phyloP scores from a whole-genome alignment of 768 basidiomycete species.

The Hortiboletus campestris region DNA sequence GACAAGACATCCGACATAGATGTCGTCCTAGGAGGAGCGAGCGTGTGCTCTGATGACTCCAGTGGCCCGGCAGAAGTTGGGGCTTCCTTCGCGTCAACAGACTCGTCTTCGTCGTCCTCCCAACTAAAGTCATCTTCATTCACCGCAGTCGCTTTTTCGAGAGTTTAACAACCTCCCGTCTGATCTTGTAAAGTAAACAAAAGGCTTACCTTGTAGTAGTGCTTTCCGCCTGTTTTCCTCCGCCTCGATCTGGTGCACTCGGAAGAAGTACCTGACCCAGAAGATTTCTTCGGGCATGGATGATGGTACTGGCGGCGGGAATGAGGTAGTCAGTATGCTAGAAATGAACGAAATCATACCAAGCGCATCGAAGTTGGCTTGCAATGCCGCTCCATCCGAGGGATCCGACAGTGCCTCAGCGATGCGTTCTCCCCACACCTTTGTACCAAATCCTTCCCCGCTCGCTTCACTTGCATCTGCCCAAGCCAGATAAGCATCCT shows the following conservation, averaged over 20 bases:
- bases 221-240: slow-evolving; percentile 80
- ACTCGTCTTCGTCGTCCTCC: slow-evolving; percentile 90
- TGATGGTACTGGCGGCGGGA: slow-evolving; percentile 57
- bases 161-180: slow-evolving; percentile 2
- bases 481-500: slow-evolving; percentile 60
- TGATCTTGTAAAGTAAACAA: background rate
- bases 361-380: slow-evolving; percentile 51
- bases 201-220: slow-evolving; percentile 60
- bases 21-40: slow-evolving; percentile 21
- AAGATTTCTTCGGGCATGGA: slow-evolving; percentile 63
- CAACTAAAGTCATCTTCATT: slow-evolving; percentile 89
- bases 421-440: slow-evolving; percentile 55
- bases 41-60: slow-evolving; percentile 24
- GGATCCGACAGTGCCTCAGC: slow-evolving; percentile 48
- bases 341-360: slow-evolving; percentile 44
- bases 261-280: slow-evolving; percentile 91
- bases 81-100: slow-evolving; percentile 13
- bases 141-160: slow-evolving; percentile 50
- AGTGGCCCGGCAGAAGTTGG: slow-evolving; percentile 7
- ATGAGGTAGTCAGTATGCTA: slow-evolving; percentile 4
- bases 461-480: slow-evolving; percentile 56
- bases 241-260: slow-evolving; percentile 73
- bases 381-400: slow-evolving; percentile 51
- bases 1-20: slow-evolving; percentile 21
- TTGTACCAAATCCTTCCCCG: slow-evolving; percentile 43